A percentile compares a stretch with the other conserved stretches of the same genome.
These are phyloP conservation scores for Pyrenochaeta sp. DNA, from an alignment of 2,329 filamentous ascomycete species.

Conservation along the genomic window DNA sequence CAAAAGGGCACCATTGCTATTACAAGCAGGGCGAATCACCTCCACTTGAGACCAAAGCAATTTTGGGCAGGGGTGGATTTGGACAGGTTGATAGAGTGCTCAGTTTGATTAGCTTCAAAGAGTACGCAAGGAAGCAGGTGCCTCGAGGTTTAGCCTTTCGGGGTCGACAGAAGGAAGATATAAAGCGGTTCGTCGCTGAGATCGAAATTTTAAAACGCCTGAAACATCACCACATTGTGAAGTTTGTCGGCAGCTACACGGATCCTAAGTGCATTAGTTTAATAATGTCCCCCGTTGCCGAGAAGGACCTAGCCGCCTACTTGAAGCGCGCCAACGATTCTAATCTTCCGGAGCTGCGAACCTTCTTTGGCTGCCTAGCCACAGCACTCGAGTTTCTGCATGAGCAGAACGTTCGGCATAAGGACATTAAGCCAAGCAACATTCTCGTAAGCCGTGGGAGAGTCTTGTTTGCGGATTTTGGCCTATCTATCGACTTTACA, in stretches of 20 bases:
- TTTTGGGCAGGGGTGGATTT: conserved; percentile 26
- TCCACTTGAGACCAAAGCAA: conserved; percentile 23
- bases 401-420: conserved; percentile 35
- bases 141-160: conserved; percentile 17
- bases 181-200: conserved; percentile 35
- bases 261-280: conserved; percentile 29
- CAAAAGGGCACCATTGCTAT: conserved; percentile 31
- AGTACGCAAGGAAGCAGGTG: conserved; percentile 41
- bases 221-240: conserved; percentile 37
- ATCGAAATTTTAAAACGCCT: conserved; percentile 37
- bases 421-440: conserved; percentile 44
- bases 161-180: conserved; percentile 7
- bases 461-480: conserved; percentile 40
- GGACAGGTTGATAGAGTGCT: conserved; percentile 35
- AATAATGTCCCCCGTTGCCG: conserved; percentile 37
- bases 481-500: conserved; percentile 24
- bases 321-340: conserved; percentile 12
- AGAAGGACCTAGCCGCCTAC: conserved; percentile 26
- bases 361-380: conserved; percentile 40
- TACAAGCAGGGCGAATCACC: conserved; percentile 25
- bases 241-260: conserved; percentile 42
- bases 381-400: conserved; percentile 3
- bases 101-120: conserved; percentile 27
- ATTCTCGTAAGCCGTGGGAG: conserved; percentile 33
- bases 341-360: conserved; percentile 1